A percentile compares a stretch with the other conserved stretches of the same genome.
Conservation (phyloP, 106 monocot species). For the Phalaenopsis equestris region DNA sequence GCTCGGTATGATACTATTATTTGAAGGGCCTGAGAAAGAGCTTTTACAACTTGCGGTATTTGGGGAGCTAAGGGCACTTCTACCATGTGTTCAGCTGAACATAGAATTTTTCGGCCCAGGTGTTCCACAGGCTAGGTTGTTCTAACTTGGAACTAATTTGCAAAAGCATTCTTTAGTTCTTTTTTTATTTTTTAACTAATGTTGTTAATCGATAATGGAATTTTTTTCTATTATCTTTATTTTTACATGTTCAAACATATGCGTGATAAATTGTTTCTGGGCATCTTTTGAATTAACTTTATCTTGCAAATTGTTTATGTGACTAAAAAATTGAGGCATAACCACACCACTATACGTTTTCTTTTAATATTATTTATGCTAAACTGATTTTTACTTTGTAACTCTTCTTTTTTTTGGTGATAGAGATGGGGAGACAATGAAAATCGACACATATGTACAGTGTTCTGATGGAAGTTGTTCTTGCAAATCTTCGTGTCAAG, state of each 20-base stretch:
- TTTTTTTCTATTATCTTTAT: not conserved
- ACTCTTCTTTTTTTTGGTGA: slow-evolving; percentile 4
- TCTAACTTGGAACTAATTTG: not conserved
- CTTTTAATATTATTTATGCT: not conserved
- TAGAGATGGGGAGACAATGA: slow-evolving; percentile 48
- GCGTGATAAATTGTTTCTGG: not conserved
- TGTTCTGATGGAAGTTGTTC: slow-evolving; percentile 45
- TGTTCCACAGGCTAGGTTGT: slow-evolving; percentile 66
- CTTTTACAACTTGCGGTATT: slow-evolving; percentile 64
- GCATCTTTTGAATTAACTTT: not conserved
- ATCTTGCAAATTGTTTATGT: not conserved
- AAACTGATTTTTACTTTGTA: not conserved
- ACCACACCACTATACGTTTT: not conserved
- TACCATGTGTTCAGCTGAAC: slow-evolving; percentile 56
- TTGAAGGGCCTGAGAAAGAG: slow-evolving; percentile 84
- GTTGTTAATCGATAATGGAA: not conserved
- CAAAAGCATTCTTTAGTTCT: not conserved
- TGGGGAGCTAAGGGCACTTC: slow-evolving; percentile 68
- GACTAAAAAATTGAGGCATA: not conserved
- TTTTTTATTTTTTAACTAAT: not conserved
- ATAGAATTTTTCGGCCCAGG: slow-evolving; percentile 81
- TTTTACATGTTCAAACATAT: not conserved
- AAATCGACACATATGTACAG: slow-evolving; percentile 25
- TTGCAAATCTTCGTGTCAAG: slow-evolving; percentile 30
- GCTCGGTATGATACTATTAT: not conserved